These are phyloP conservation scores for Exophiala calicioides DNA, from an alignment of 2,329 filamentous ascomycete genomes.

Conservation along the genomic window DNA sequence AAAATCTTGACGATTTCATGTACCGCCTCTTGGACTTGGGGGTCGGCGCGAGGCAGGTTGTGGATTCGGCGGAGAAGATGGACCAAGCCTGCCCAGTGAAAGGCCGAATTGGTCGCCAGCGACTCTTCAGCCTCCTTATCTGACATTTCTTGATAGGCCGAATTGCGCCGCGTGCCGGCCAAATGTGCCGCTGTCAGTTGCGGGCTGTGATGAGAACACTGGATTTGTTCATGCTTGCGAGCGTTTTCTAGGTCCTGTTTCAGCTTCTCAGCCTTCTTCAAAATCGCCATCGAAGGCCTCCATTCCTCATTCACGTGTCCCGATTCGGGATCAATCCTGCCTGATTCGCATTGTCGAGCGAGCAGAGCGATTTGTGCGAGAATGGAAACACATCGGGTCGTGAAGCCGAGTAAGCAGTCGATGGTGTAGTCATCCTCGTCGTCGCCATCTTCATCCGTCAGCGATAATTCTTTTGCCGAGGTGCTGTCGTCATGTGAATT, in stretches of 20 bases:
- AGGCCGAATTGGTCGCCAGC: constrained; percentile 72
- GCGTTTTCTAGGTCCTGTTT: constrained; percentile 63
- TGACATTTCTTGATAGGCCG: constrained; percentile 51
- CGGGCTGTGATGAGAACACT: constrained; percentile 42
- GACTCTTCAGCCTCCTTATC: constrained; percentile 65
- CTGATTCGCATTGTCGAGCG: constrained; percentile 66
- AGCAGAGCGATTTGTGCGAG: constrained; percentile 72
- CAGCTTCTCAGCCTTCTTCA: constrained; percentile 60
- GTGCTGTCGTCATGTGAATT: constrained; percentile 32
- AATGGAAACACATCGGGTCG: constrained; percentile 68
- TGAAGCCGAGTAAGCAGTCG: constrained; percentile 80
- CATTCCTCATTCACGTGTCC: constrained; percentile 56
- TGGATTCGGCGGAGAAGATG: constrained; percentile 75
- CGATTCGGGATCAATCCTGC: constrained; percentile 59
- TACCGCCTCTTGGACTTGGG: constrained; percentile 64
- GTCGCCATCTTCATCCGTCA: constrained; percentile 50
- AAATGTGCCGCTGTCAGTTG: constrained; percentile 30
- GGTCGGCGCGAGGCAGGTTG: constrained; percentile 58
- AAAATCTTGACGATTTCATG: constrained; percentile 64
- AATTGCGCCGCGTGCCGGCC: constrained; percentile 20
- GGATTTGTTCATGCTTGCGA: constrained; percentile 41
- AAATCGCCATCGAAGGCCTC: constrained; percentile 58
- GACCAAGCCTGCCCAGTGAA: constrained; percentile 75
- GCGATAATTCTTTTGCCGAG: constrained; percentile 30
- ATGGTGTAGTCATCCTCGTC: constrained; percentile 67